Evolutionary conservation across 495 filamentous ascomycete genomes (phyloP).

Genomic region (Penicillium odoratum): DNA sequence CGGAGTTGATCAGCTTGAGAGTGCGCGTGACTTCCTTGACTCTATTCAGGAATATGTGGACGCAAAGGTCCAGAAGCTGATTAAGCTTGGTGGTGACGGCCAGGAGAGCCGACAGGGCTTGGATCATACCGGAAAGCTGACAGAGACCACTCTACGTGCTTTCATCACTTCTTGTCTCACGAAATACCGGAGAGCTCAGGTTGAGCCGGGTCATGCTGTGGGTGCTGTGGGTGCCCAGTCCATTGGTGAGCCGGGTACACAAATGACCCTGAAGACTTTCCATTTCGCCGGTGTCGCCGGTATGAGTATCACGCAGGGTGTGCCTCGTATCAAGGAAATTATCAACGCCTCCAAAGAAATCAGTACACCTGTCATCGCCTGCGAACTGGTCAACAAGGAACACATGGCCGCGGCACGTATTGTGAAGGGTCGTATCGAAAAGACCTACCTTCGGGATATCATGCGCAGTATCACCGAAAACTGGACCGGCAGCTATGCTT

Average conservation of each 20-base stretch:
- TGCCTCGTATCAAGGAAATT: slow-evolving; percentile 99
- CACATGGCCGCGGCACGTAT: slow-evolving; percentile 75
- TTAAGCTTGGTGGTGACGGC: slow-evolving; percentile 42
- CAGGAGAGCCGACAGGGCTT: slow-evolving; percentile 43
- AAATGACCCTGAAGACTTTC: slow-evolving; percentile 99
- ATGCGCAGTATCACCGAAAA: slow-evolving; percentile 77
- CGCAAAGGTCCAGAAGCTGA: slow-evolving; percentile 56
- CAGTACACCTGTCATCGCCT: slow-evolving; percentile 90
- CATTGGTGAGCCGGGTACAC: slow-evolving; percentile 96
- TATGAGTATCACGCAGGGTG: slow-evolving; percentile 98
- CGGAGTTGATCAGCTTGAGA: slow-evolving; percentile 80
- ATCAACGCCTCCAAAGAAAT: slow-evolving; percentile 95
- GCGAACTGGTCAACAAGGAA: slow-evolving; percentile 69
- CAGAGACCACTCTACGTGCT: slow-evolving; percentile 62
- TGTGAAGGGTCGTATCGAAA: slow-evolving; percentile 90
- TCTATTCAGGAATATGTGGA: slow-evolving; percentile 70
- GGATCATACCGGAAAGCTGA: slow-evolving; percentile 79
- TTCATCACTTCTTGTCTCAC: slow-evolving; percentile 82
- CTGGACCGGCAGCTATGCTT: slow-evolving; percentile 73
- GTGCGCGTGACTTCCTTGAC: slow-evolving; percentile 76
- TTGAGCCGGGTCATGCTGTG: slow-evolving; percentile 95
- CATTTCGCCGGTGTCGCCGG: slow-evolving; percentile 99
- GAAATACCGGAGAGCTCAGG: slow-evolving; percentile 86
- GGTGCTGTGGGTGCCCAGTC: slow-evolving; percentile 96
- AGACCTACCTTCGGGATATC: slow-evolving; percentile 52